Conservation (phyloP, 2,329 filamentous ascomycete species). For the Cercospora brassicicola region DNA sequence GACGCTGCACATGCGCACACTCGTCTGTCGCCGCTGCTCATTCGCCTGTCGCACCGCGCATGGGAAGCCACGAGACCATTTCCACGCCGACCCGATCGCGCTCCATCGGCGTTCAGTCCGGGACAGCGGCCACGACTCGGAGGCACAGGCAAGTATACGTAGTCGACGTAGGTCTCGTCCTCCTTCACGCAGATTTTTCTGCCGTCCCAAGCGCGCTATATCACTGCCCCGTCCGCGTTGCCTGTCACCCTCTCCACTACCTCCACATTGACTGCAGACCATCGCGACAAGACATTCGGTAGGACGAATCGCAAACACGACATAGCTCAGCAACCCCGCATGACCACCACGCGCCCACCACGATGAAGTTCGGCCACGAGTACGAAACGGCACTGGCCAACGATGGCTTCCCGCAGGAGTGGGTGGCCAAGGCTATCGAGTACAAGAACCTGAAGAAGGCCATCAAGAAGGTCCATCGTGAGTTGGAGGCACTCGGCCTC, state of each 20-base stretch:
- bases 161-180: neutral
- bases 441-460: constrained; percentile 87
- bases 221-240: neutral
- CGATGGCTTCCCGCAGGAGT: constrained; percentile 72
- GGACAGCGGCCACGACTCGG: neutral
- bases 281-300: neutral
- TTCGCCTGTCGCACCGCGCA: neutral
- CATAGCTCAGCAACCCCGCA: neutral
- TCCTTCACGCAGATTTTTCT: neutral
- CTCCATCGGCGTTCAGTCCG: neutral
- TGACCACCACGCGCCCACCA: constrained; percentile 10
- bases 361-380: constrained; percentile 84
- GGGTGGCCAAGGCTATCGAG: constrained; percentile 73
- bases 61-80: neutral
- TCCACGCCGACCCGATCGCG: neutral
- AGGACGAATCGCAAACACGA: neutral
- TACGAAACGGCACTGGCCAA: constrained; percentile 69
- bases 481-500: constrained; percentile 70
- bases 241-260: neutral
- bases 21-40: neutral
- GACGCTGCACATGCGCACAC: neutral
- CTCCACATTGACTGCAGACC: neutral
- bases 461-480: constrained; percentile 73
- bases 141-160: neutral
- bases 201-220: neutral